Evolutionary conservation across 1,139 yeast genomes (phyloP), one percentile per base, ranked within the genome.

Genomic region (Zygosaccharomyces sapae): DNA sequence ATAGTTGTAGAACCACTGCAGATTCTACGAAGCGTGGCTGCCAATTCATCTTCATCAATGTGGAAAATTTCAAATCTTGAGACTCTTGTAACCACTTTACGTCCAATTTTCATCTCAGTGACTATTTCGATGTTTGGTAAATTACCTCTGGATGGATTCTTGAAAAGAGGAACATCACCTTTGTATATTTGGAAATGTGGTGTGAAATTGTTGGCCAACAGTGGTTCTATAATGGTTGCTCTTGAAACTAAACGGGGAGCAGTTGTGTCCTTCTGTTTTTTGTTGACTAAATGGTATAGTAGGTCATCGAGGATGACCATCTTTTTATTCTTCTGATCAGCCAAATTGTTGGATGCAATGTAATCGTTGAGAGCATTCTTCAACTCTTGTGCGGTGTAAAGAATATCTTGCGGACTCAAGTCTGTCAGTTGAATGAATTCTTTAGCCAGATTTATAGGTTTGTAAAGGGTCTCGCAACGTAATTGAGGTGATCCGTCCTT

Each of bases 1-100:
- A 87, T 77, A 0, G 96, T 82, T 0, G 95, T 77, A 0, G 97
- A 86, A 0, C 96, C 96, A 18, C 96, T 92, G 65, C 97, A 92
- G 53, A 81, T 81, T 27, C 81, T 80, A 53, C 86, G 79, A 51
- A 92, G 67, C 45, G 81, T 86, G 37, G 79, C 81, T 2, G 95
- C 82, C 19, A 92, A 68, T 5, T 73, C 71, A 33, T 77, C 81
- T 0, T 89, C 78, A 50, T 80, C 83, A 29, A 90, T 76, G 47
- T 75, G 74, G 65, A 80, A 92, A 3, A 72, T 70, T 55, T 87
- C 96, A 54, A 86, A 74, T 51, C 86, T 83, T 22, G 77, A 71
- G 0, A 90, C 77, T 41, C 81, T 74, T 0, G 97, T 90, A 13
- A 88, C 78, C 4, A 83, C 74, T 62, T 89, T 90, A 50, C 95